These are phyloP conservation scores for Penicillium lividum DNA, from an alignment of 495 filamentous ascomycete genomes.

Conservation along the genomic window DNA sequence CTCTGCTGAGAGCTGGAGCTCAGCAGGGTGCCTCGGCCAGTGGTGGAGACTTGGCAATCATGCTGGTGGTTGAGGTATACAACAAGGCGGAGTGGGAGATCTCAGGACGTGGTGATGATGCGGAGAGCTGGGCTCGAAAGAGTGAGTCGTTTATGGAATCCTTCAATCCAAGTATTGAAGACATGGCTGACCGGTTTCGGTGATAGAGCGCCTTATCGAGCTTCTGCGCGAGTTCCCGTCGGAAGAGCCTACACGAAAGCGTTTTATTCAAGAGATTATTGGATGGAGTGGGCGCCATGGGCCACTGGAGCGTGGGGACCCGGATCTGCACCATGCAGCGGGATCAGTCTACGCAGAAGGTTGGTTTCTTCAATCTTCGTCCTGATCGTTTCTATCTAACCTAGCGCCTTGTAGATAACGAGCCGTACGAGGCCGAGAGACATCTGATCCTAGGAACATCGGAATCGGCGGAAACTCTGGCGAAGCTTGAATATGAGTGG, in stretches of 20 bases:
- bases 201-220: constrained; percentile 55
- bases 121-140: constrained; percentile 41
- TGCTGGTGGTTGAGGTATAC: constrained; percentile 85
- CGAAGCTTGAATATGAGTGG: constrained; percentile 87
- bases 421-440: constrained; percentile 87
- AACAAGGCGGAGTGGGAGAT: constrained; percentile 77
- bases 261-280: constrained; percentile 85
- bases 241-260: constrained; percentile 86
- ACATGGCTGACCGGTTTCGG: constrained; percentile 1
- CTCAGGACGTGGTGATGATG: constrained; percentile 55
- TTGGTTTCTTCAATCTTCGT: constrained; percentile 25
- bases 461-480: constrained; percentile 79
- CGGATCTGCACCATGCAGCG: constrained; percentile 91
- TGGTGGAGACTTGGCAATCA: constrained; percentile 84
- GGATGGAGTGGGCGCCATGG: constrained; percentile 84
- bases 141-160: constrained; percentile 32
- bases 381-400: constrained; percentile 10
- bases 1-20: constrained; percentile 78
- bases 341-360: constrained; percentile 85
- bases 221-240: constrained; percentile 76
- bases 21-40: constrained; percentile 73
- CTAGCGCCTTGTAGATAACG: constrained; percentile 59
- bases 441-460: constrained; percentile 89
- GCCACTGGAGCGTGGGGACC: constrained; percentile 88
- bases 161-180: not conserved